A percentile compares a stretch with the other conserved stretches of the same genome.
These are phyloP conservation scores for Schizochytrium sp. DNA, from an alignment of 108 stramenopile genomes.

Conservation along the genomic window DNA sequence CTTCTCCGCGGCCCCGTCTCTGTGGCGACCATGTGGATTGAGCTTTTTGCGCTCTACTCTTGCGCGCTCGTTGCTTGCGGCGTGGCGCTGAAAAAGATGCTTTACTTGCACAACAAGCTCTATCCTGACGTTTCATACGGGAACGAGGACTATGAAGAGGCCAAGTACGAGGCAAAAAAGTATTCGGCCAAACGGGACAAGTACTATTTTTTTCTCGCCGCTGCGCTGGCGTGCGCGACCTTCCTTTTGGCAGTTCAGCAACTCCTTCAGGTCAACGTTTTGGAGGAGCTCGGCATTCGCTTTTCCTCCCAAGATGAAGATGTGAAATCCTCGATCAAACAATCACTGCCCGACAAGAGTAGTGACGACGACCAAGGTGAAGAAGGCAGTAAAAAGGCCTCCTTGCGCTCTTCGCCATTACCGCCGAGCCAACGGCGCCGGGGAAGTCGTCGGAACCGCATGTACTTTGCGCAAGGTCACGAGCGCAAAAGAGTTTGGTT, in stretches of 20 bases:
- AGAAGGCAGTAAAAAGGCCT: too few relatives aligned
- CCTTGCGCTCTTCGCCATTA: too few relatives aligned
- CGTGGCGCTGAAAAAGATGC: not conserved
- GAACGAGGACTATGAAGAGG: not conserved
- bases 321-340: too few relatives aligned
- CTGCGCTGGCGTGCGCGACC: not conserved
- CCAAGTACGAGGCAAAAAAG: not conserved
- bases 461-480: not conserved
- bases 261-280: not conserved
- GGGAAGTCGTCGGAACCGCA: not conserved
- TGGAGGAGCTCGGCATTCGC: not conserved
- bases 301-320: not conserved
- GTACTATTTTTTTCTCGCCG: not conserved
- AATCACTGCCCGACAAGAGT: too few relatives aligned
- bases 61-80: not conserved
- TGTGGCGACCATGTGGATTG: not conserved
- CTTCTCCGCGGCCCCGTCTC: not conserved
- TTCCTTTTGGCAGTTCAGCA: not conserved
- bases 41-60: not conserved
- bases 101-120: not conserved
- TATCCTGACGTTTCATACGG: not conserved
- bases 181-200: not conserved
- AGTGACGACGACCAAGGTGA: too few relatives aligned
- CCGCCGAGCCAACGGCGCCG: too few relatives aligned
- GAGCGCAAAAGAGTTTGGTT: not conserved